phyloP scores from a whole-genome alignment of 2,329 filamentous ascomycete genomes.

The Botrytis tulipae region DNA sequence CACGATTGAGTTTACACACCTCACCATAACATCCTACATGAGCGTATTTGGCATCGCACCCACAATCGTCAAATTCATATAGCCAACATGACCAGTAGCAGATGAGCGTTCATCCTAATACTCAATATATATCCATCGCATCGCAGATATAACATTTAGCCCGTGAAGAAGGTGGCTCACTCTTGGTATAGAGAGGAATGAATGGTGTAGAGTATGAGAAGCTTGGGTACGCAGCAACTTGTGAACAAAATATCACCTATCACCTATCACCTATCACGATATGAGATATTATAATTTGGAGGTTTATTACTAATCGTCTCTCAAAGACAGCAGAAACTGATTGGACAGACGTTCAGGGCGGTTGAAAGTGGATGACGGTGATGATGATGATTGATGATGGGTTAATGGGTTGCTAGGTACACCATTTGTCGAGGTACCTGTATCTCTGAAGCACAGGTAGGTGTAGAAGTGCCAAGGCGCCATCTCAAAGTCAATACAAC shows the following conservation, averaged over 20 bases:
- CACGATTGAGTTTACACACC: constrained; percentile 31
- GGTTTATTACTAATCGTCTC: not conserved
- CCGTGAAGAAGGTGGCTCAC: constrained; percentile 48
- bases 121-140: constrained; percentile 55
- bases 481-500: not conserved
- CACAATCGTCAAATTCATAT: constrained; percentile 42
- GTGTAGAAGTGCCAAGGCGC: not conserved
- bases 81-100: constrained; percentile 53
- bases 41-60: constrained; percentile 59
- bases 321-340: not conserved
- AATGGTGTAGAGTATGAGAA: constrained; percentile 58
- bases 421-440: too few relatives aligned
- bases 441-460: not conserved
- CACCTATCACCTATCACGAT: not conserved
- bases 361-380: not conserved
- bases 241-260: not conserved
- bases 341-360: not conserved
- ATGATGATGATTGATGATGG: too few relatives aligned
- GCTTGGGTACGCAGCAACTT: constrained; percentile 49
- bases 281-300: not conserved
- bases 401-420: too few relatives aligned
- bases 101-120: constrained; percentile 52
- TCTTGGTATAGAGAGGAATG: constrained; percentile 56
- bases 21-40: constrained; percentile 37
- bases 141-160: constrained; percentile 54